Evolutionary conservation across 2,329 filamentous ascomycete species (phyloP), one percentile per base, ranked within the genome.

Genomic region (Colletotrichum sp.): DNA sequence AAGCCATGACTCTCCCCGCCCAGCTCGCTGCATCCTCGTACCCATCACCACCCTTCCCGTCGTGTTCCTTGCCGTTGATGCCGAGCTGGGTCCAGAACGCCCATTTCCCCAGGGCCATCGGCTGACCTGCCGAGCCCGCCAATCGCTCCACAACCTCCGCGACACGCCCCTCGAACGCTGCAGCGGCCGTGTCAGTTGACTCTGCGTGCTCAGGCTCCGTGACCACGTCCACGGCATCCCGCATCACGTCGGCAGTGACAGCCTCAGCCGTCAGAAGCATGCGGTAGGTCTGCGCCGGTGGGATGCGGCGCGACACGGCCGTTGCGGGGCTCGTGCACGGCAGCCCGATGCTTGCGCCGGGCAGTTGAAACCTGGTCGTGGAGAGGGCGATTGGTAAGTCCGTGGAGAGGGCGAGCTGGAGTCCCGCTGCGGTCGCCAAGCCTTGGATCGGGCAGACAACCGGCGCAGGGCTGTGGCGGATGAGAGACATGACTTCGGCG

Each of bases 71-170:
- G 9, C 76, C 77, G 1, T 18, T 59, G 30, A 82, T 71, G 3
- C 78, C 77, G n/a, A 79, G 59, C 78, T 84, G 83, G 8, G 82
- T 80, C 82, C 82, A 84, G 67, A 80, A 84, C 1, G 82, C 82
- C 82, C 83, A 84, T 78, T 84, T 84, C 4, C 81, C 82, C 61
- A 84, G 72, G 6, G 82, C 82, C 74, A 80, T 81, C 16, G 81
- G 78, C 77, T 83, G 82, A 9, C 78, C 82, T 5, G 81, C 71
- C 6, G 77, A 74, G 24, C 36, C 55, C 5, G 75, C 80, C 32
- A 83, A 71, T 72, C 77, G 78, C 15, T 70, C 66, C 10, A 79
- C 78, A 24, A 83, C 74, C 59, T 78, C 77, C 8, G 66, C 76
- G 9, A 84, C 81, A 21, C 80, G 79, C 1, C 34, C 74, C 67